phyloP scores from a whole-genome alignment of 306 rosid species.

The Amphicarpaea edgeworthii region DNA sequence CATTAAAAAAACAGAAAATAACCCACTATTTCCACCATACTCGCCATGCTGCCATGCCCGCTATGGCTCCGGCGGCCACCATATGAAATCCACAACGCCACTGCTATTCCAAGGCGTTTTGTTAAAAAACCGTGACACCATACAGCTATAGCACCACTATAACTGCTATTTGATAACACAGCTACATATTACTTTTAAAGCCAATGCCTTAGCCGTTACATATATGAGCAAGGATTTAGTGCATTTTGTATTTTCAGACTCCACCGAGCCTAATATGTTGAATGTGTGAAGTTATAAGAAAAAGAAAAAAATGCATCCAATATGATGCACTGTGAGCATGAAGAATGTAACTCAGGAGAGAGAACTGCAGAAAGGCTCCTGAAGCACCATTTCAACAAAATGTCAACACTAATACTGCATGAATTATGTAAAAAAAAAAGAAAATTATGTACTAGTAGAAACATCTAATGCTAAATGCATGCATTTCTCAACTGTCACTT shows the following conservation, averaged over 20 bases:
- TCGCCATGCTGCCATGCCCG: too few species aligned
- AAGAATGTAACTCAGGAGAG: conserved; percentile 13
- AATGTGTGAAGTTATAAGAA: not conserved
- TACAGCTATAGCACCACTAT: too few species aligned
- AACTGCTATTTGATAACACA: too few species aligned
- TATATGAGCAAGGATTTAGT: conserved; percentile 19
- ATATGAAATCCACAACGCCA: too few species aligned
- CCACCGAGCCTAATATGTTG: conserved; percentile 4
- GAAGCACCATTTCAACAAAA: conserved; percentile 23
- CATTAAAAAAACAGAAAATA: too few species aligned
- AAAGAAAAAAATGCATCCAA: too few species aligned
- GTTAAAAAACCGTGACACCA: too few species aligned
- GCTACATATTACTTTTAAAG: conserved; percentile 4
- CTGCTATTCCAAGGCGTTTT: too few species aligned
- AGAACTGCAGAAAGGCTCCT: not conserved
- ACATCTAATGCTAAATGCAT: conserved; percentile 13
- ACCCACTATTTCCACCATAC: too few species aligned
- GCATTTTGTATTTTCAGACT: conserved; percentile 21
- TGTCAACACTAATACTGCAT: conserved; percentile 11
- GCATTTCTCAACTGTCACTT: conserved; percentile 29
- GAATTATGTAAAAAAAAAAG: conserved; percentile 13
- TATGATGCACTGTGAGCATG: too few species aligned
- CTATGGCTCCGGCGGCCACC: too few species aligned
- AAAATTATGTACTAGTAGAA: conserved; percentile 27
- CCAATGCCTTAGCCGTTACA: not conserved